Evolutionary conservation across 2,329 filamentous ascomycete genomes (phyloP), one percentile per base, ranked within the genome.

Genomic region (Ceratocystis huliohia): DNA sequence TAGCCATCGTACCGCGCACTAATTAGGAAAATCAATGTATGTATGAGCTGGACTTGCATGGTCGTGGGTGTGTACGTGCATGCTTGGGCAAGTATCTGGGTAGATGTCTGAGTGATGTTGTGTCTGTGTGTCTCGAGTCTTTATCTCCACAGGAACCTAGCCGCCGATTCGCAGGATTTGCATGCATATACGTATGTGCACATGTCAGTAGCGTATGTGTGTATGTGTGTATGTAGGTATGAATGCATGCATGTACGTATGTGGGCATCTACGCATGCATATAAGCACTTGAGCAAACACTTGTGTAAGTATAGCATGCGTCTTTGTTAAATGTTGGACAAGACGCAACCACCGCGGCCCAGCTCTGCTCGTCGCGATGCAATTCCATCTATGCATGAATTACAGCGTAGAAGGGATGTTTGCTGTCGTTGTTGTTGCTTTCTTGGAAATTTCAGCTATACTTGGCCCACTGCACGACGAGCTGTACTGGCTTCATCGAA

Each of bases 1-100:
- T 53, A 53, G n/a, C n/a, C 28, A 33, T 57, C 6, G 25, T 30
- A 13, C 13, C 4, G 22, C 17, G 37, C 37, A 41, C 37, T 13
- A 15, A 41, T 15, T 15, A 15, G 37, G 37, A 41, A 41, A 41
- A 15, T 41, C 37, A 41, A 33, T n/a, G 8, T 15, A 33, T 28
- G 22, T 57, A n/a, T 57, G 53, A 57, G 53, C 28, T 57, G 53
- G 53, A 57, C 53, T 30, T 57, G 53, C 53, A 57, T 28, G 17
- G 53, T 15, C 28, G 25, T 30, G 48, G 5, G 48, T 53, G 37
- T 37, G 33, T 41, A 10, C 37, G 37, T 41, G 37, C 37, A 41
- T 13, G 37, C 15, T 10, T 41, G 37, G 37, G 10, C 10, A 41
- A 13, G 37, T 41, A 13, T 41, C 10, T 15, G 37, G 15, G 13